Conservation (phyloP, 306 rosid genomes). For the Elaeagnus macrophylla region DNA sequence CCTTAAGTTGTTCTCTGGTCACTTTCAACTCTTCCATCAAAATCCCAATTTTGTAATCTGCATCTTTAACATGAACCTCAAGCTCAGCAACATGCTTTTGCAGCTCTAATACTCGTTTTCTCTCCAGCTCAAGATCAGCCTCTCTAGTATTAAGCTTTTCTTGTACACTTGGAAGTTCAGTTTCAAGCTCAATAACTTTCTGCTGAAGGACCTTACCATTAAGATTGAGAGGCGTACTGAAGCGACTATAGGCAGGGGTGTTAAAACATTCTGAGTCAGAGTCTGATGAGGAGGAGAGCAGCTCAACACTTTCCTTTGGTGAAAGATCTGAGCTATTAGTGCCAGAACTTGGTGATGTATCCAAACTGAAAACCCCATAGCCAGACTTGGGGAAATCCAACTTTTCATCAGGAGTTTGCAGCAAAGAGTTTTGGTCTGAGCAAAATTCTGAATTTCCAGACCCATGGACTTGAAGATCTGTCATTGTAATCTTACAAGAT, state of each 20-base stretch:
- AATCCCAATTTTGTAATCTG: conserved; percentile 27
- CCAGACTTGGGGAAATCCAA: conserved; percentile 22
- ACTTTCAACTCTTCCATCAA: conserved; percentile 36
- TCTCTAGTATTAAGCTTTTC: conserved; percentile 31
- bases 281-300: conserved; percentile 27
- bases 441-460: conserved; percentile 27
- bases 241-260: conserved; percentile 6
- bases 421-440: conserved; percentile 20
- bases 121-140: conserved; percentile 39
- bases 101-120: conserved; percentile 30
- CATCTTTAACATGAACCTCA: conserved; percentile 34
- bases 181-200: conserved; percentile 27
- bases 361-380: conserved; percentile 29
- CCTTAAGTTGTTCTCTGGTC: conserved; percentile 29
- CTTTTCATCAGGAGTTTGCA: conserved; percentile 42
- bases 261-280: conserved; percentile 41
- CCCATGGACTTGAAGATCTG: conserved; percentile 34
- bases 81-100: conserved; percentile 29
- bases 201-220: conserved; percentile 24
- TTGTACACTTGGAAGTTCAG: conserved; percentile 30
- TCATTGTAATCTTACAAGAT: conserved; percentile 1
- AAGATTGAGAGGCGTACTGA: conserved; percentile 21
- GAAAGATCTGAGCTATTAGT: conserved; percentile 43
- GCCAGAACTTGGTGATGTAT: conserved; percentile 42
- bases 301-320: conserved; percentile 33